Percentiles rank a stretch among this genome's conserved stretches.
Evolutionary conservation across 257 asterid genomes (phyloP).

Genomic region (Primulina huaijiensis): DNA sequence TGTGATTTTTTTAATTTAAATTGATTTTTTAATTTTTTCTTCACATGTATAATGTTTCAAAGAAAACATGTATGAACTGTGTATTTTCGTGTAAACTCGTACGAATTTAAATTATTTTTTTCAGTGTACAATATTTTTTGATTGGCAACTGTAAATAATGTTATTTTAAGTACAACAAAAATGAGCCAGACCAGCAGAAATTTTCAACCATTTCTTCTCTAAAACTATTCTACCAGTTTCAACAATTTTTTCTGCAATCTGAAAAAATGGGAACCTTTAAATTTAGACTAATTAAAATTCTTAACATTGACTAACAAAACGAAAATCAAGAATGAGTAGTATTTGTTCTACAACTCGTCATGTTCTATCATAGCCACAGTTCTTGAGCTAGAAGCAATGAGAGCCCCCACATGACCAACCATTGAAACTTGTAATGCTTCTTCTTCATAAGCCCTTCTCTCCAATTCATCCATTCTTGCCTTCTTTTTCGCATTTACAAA

Average conservation of each 20-base stretch:
- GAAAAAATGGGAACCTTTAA: constrained; percentile 21
- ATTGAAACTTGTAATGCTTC: constrained; percentile 92
- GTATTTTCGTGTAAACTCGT: too few relatives aligned
- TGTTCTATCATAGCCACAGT: constrained; percentile 70
- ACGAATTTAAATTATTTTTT: too few relatives aligned
- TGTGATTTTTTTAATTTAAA: too few relatives aligned
- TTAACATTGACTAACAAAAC: constrained; percentile 18
- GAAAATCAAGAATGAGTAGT: constrained; percentile 19
- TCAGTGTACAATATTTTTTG: too few relatives aligned
- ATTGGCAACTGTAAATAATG: neutral
- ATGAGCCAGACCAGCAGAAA: constrained; percentile 24
- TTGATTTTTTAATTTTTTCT: neutral
- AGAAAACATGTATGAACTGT: neutral
- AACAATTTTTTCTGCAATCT: constrained; percentile 1
- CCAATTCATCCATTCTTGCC: constrained; percentile 80
- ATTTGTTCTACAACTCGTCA: constrained; percentile 37
- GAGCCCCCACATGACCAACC: constrained; percentile 95
- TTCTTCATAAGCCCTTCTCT: constrained; percentile 86
- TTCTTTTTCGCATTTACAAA: constrained; percentile 73
- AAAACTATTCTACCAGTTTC: constrained; percentile 25
- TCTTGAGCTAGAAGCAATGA: constrained; percentile 61
- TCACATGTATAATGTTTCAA: neutral
- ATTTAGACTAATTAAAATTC: constrained; percentile 22
- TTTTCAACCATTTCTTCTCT: constrained; percentile 31
- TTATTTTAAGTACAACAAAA: constrained; percentile 18